Base-by-base conservation (phyloP, 371 early-diverging fungal genomes). In the Funneliformis caledonium region DNA sequence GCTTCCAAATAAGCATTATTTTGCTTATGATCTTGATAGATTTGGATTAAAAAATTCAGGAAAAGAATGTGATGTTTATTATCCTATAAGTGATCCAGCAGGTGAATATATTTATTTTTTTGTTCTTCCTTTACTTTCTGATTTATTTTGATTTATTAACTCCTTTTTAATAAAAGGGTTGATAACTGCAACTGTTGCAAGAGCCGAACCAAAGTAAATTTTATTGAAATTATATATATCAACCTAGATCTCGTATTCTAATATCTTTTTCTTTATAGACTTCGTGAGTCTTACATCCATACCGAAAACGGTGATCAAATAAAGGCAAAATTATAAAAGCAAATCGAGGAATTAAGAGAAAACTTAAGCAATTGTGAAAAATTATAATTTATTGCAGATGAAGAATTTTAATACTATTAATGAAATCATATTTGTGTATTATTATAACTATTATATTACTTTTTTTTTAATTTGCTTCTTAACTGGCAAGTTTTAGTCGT, bases 1-100 rank as follows among this genome's bases (percentile, higher is more conserved):
- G 72, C 88, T 96, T 70, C 96, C 96, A 85, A 96, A 96, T 88
- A 93, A 92, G 85, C 96, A 96, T 85, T 91, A 91, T 84, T 93
- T 95, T 83, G 91, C 91, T 59, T 89, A 93, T 72, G 94, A 96
- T 81, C 78, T 96, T 88, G 84, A 83, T 83, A 90, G 91, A 87
- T 90, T 95, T 59, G 93, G 93, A 75, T 89, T 94, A 80, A 88
- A 91, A 83, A 95, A 95, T 88, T 83, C 89, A 81, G 90, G 88
- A 78, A 86, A 87, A 83, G 90, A 94, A 76, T 86, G 89, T 76
- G 88, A 88, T 82, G 91, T 95, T 81, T 95, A 92, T 86, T 89
- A 91, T 83, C 95, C 95, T 68, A 85, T 92, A 81, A 87, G 91
- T 37, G 94, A 95, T 81, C 94, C 94, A 37, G 92, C 94, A 45